phyloP scores from a whole-genome alignment of 768 basidiomycete species.

The Lactifluus volemus region DNA sequence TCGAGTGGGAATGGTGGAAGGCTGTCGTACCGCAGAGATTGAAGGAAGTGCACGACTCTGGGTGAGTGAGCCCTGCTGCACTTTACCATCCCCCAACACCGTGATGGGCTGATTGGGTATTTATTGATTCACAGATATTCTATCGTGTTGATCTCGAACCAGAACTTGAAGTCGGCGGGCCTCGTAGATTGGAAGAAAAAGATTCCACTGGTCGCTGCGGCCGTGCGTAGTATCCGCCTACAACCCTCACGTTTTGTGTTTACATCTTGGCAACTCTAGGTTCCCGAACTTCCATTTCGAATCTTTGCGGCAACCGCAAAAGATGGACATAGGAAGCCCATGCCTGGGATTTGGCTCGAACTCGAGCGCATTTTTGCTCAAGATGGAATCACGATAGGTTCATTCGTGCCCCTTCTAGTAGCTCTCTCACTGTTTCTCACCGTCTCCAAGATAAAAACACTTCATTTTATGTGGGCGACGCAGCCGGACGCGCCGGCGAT shows the following conservation, averaged over 20 bases:
- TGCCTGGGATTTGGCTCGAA: conserved; percentile 79
- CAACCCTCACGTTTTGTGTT: not conserved
- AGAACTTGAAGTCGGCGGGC: conserved; percentile 42
- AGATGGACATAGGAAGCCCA: conserved; percentile 79
- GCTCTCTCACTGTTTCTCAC: not conserved
- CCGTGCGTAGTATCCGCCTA: conserved; percentile 35
- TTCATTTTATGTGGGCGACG: conserved; percentile 85
- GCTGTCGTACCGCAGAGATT: conserved; percentile 52
- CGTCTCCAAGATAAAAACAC: conserved; percentile 42
- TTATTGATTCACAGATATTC: conserved; percentile 40
- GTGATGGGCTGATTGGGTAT: not conserved
- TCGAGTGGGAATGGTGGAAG: conserved; percentile 72
- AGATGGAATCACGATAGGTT: conserved; percentile 59
- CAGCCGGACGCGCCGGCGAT: conserved; percentile 72
- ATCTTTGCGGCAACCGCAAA: conserved; percentile 68
- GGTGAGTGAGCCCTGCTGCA: conserved; percentile 39
- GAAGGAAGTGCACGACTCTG: conserved; percentile 45
- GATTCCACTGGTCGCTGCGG: conserved; percentile 54
- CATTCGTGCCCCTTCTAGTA: not conserved
- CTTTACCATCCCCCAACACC: no score
- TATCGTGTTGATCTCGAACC: conserved; percentile 77
- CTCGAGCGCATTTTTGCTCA: conserved; percentile 52
- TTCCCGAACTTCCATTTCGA: conserved; percentile 67
- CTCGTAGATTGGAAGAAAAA: conserved; percentile 71
- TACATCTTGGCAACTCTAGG: conserved; percentile 29